Conservation (phyloP, 441 rosid genomes). For the Arabidopsis lyrata region DNA sequence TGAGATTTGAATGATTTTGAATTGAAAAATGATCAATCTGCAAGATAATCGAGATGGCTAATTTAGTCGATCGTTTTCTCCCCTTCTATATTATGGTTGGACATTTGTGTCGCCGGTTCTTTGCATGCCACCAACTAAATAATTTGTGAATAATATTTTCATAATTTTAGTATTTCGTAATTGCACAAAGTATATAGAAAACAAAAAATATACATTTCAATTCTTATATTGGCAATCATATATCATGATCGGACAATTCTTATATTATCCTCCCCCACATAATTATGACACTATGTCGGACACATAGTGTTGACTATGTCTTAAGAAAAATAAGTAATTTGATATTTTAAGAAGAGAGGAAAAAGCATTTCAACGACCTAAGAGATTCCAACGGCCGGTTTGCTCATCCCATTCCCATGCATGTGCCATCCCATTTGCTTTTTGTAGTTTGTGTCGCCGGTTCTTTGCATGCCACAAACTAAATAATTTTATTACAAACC, state of each 20-base stretch:
- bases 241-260: neutral
- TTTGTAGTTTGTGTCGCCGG: constrained; percentile 28
- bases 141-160: neutral
- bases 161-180: neutral
- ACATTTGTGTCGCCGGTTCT: no score
- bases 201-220: neutral
- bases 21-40: neutral
- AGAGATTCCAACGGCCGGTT: constrained; percentile 42
- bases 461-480: constrained; percentile 8
- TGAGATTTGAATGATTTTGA: constrained; percentile 21
- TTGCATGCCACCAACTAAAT: no score
- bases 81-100: neutral
- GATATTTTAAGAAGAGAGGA: neutral
- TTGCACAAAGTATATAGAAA: neutral
- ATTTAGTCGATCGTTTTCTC: constrained; percentile 23
- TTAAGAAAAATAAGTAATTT: neutral
- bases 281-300: constrained; percentile 35
- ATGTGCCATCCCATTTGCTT: constrained; percentile 40
- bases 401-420: constrained; percentile 33
- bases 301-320: constrained; percentile 37
- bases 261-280: constrained; percentile 18
- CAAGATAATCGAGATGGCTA: neutral
- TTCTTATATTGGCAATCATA: constrained; percentile 4
- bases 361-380: constrained; percentile 39
- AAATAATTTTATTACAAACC: neutral